Conservation (phyloP, 179 eudicot genomes). For the Beta lomatogona region DNA sequence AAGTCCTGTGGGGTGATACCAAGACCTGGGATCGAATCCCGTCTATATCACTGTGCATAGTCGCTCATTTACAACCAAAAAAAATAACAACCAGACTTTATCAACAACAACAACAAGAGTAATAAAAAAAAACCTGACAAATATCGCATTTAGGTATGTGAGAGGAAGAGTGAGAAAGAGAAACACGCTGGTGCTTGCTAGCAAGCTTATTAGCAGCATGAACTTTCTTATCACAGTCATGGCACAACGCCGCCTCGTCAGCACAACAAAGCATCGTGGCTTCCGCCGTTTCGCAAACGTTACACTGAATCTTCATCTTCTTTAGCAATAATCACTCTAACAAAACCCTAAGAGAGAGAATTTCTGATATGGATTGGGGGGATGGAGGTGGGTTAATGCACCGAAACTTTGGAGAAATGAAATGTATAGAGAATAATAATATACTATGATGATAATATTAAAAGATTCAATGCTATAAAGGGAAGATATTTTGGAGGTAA, state of each 20-base stretch:
- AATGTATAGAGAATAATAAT: no score
- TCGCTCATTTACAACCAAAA: no score
- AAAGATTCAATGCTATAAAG: not conserved
- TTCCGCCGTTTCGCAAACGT: conserved; percentile 86
- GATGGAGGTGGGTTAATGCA: conserved; percentile 13
- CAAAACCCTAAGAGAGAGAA: conserved; percentile 18
- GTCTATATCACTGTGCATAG: no score
- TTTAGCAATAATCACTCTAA: not conserved
- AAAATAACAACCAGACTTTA: no score
- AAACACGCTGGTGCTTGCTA: conserved; percentile 80
- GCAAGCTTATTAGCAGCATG: conserved; percentile 99
- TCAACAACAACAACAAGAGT: not conserved
- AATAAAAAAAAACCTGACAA: conserved; percentile 55
- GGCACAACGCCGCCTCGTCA: conserved; percentile 94
- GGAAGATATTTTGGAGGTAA: conserved; percentile 23
- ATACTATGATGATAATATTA: not conserved
- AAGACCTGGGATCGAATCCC: no score
- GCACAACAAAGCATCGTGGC: conserved; percentile 87
- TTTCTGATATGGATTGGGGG: no score
- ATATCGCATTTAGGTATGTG: conserved; percentile 77
- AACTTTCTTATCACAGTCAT: conserved; percentile 72
- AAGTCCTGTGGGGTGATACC: no score
- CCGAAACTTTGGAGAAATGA: not conserved
- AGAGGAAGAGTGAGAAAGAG: conserved; percentile 55
- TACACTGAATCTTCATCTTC: conserved; percentile 94